Evolutionary conservation across 352 stramenopile genomes (phyloP).

Genomic region (Pythium phragmitis): DNA sequence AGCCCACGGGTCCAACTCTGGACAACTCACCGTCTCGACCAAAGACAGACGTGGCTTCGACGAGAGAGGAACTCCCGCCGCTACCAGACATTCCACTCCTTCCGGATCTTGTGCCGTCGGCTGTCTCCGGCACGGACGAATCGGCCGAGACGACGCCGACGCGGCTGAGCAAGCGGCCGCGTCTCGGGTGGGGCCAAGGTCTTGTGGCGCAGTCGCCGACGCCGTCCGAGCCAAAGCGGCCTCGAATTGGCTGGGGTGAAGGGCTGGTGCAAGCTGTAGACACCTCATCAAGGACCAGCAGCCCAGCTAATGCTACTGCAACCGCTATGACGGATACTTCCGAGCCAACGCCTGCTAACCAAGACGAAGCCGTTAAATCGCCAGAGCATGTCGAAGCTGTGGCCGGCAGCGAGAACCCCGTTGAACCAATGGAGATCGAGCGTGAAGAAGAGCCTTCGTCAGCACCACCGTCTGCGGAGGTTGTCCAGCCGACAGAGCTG

Average conservation of each 20-base stretch:
- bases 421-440: background rate
- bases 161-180: constrained; percentile 55
- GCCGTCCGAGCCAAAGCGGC: constrained; percentile 63
- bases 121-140: constrained; percentile 15
- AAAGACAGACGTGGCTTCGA: constrained; percentile 2
- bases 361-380: background rate
- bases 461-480: background rate
- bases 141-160: constrained; percentile 38
- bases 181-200: constrained; percentile 82
- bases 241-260: constrained; percentile 80
- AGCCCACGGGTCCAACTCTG: background rate
- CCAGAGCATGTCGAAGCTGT: background rate
- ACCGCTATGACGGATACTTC: background rate
- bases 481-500: background rate
- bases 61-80: constrained; percentile 54
- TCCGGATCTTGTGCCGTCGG: background rate
- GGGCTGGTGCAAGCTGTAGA: constrained; percentile 50
- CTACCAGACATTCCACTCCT: constrained; percentile 61
- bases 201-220: constrained; percentile 68
- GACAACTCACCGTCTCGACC: constrained; percentile 13
- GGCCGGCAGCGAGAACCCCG: no score
- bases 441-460: background rate
- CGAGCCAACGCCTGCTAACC: background rate
- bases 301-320: background rate
- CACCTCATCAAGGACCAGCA: constrained; percentile 8